phyloP scores from a whole-genome alignment of 305 asterid species.

The Ruellia speciosa region DNA sequence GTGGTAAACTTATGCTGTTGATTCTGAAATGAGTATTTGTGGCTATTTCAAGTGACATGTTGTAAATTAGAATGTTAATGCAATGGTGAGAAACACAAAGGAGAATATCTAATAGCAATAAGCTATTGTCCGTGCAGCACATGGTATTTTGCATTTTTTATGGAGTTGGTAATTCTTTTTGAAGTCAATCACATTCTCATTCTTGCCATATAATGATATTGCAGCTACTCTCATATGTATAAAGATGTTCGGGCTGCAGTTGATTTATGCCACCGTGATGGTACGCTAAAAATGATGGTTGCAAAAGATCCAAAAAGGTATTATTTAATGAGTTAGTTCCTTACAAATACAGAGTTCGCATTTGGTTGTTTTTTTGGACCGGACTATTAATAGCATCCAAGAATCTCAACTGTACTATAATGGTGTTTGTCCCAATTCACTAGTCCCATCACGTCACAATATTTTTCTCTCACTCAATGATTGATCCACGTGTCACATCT shows the following conservation, averaged over 20 bases:
- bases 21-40: too few relatives aligned
- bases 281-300: slow-evolving; percentile 92
- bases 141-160: not conserved
- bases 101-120: not conserved
- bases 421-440: slow-evolving; percentile 12
- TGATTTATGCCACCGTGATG: slow-evolving; percentile 97
- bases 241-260: slow-evolving; percentile 97
- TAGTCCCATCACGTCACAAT: not conserved
- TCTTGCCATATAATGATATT: slow-evolving; percentile 21
- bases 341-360: slow-evolving; percentile 6
- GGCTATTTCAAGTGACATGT: not conserved
- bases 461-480: slow-evolving; percentile 6
- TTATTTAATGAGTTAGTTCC: slow-evolving; percentile 14
- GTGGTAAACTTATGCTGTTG: not conserved
- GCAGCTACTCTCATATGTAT: slow-evolving; percentile 44
- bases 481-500: not conserved
- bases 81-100: not conserved
- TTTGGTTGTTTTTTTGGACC: slow-evolving; percentile 11
- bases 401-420: slow-evolving; percentile 2
- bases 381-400: slow-evolving; percentile 5
- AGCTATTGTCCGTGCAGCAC: not conserved
- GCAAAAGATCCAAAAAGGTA: slow-evolving; percentile 92
- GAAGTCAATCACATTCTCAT: not conserved
- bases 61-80: not conserved
- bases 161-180: not conserved